These are phyloP conservation scores for Scytalidium sp. DNA, from an alignment of 2,329 filamentous ascomycete species.

Conservation along the genomic window DNA sequence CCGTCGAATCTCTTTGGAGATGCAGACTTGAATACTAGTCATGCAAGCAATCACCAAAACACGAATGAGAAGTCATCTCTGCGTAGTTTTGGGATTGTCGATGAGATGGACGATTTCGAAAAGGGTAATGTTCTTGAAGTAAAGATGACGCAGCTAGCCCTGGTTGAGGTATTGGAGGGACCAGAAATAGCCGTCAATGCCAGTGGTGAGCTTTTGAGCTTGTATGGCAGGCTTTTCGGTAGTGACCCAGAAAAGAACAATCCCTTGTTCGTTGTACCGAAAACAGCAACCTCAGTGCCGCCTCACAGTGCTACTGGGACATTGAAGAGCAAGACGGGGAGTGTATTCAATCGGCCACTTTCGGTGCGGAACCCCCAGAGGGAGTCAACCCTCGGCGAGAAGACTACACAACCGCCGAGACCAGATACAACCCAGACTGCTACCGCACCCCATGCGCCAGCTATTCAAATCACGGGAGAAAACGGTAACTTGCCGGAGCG, in stretches of 20 bases:
- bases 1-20: slow-evolving; percentile 67
- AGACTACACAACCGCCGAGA: slow-evolving; percentile 26
- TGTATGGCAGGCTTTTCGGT: slow-evolving; percentile 81
- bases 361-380: slow-evolving; percentile 39
- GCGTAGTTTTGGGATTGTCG: slow-evolving; percentile 53
- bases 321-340: slow-evolving; percentile 66
- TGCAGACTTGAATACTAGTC: slow-evolving; percentile 44
- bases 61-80: slow-evolving; percentile 26
- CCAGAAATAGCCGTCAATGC: slow-evolving; percentile 84
- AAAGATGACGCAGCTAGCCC: slow-evolving; percentile 88
- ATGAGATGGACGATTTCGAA: slow-evolving; percentile 79
- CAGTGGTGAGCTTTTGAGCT: slow-evolving; percentile 76
- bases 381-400: slow-evolving; percentile 24
- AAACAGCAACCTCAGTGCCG: slow-evolving; percentile 40
- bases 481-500: slow-evolving; percentile 34
- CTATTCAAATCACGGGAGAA: slow-evolving; percentile 75
- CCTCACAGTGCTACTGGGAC: slow-evolving; percentile 72
- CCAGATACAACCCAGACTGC: slow-evolving; percentile 25
- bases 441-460: slow-evolving; percentile 44
- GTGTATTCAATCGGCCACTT: slow-evolving; percentile 73
- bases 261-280: slow-evolving; percentile 25
- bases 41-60: slow-evolving; percentile 66
- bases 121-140: slow-evolving; percentile 88
- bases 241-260: slow-evolving; percentile 42
- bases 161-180: slow-evolving; percentile 81